These are phyloP conservation scores for Luvunga scandens DNA, from an alignment of 345 rosid species.

Conservation along the genomic window DNA sequence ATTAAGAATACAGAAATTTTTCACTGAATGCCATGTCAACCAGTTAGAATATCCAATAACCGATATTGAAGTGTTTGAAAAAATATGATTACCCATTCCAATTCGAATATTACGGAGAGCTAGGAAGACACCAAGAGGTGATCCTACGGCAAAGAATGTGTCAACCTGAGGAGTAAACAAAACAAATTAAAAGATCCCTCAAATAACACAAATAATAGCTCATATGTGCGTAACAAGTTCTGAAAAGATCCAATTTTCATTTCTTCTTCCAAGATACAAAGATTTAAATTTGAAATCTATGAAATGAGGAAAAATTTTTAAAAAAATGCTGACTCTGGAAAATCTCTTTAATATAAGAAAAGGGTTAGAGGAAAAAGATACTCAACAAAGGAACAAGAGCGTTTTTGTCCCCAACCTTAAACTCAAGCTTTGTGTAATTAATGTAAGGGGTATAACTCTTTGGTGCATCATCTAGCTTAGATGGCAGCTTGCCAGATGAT, in stretches of 20 bases:
- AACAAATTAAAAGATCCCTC: conserved; percentile 7
- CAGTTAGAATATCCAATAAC: not conserved
- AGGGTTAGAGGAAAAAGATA: not conserved
- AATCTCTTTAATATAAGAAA: not conserved
- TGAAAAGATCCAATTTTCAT: not conserved
- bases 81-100: conserved; percentile 62
- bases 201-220: not conserved
- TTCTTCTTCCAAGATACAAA: not conserved
- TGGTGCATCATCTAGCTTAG: conserved; percentile 30
- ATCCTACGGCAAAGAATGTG: conserved; percentile 98
- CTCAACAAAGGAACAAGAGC: not conserved
- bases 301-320: not conserved
- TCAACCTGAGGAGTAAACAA: conserved; percentile 60
- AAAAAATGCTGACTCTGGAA: not conserved
- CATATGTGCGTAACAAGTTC: not conserved
- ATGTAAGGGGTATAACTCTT: conserved; percentile 72
- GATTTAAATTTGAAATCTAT: not conserved
- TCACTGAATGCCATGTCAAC: not conserved
- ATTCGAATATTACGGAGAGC: conserved; percentile 88
- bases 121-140: conserved; percentile 98
- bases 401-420: conserved; percentile 48
- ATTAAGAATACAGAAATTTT: not conserved
- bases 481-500: conserved; percentile 28
- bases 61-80: not conserved
- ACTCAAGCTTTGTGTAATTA: conserved; percentile 87